Evolutionary conservation across 768 basidiomycete genomes (phyloP).

Genomic region (Leccinum uliginosum): DNA sequence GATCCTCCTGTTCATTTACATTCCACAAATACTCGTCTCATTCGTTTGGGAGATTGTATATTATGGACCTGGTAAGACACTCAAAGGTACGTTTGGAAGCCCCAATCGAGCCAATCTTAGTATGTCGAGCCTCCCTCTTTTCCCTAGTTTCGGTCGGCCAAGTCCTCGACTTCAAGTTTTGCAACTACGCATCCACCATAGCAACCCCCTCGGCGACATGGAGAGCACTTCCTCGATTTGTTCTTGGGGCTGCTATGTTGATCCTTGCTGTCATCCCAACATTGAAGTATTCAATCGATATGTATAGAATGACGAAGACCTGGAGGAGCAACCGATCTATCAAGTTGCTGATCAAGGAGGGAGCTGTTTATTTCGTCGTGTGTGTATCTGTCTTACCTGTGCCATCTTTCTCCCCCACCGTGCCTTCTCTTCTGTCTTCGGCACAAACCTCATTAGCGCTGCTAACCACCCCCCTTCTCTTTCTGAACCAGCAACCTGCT

Average conservation of each 20-base stretch:
- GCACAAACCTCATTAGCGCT: background rate
- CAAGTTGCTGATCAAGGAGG: background rate
- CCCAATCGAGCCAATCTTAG: background rate
- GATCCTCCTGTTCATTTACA: background rate
- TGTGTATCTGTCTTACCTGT: background rate
- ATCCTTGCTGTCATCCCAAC: background rate
- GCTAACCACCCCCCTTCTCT: background rate
- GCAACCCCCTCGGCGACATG: background rate
- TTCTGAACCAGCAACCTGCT: background rate
- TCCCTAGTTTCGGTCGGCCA: background rate
- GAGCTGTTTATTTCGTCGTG: background rate
- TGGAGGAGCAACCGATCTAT: background rate
- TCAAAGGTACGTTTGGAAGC: background rate
- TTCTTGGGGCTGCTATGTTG: background rate
- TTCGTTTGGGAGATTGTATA: background rate
- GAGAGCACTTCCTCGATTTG: background rate
- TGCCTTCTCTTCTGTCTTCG: background rate
- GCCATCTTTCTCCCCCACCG: background rate
- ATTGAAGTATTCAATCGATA: background rate
- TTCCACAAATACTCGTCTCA: background rate
- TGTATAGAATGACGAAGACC: background rate
- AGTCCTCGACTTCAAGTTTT: background rate
- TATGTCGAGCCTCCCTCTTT: background rate
- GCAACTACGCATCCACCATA: background rate
- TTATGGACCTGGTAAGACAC: background rate